phyloP scores from a whole-genome alignment of 768 basidiomycete species.

The Xerocomellus intermedius region DNA sequence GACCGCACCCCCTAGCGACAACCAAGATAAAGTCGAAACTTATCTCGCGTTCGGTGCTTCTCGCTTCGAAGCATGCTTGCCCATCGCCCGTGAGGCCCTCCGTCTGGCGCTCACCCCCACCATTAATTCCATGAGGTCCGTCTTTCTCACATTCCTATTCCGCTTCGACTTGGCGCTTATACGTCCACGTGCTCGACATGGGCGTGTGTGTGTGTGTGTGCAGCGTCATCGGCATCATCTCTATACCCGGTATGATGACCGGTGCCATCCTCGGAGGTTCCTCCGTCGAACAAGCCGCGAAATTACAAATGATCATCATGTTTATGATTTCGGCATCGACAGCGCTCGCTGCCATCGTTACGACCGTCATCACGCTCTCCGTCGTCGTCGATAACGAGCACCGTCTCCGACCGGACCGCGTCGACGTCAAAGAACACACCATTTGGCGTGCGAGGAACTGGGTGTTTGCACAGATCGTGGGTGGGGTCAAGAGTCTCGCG shows the following conservation, averaged over 20 bases:
- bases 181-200: background rate
- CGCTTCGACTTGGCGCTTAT: background rate
- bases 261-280: constrained; percentile 87
- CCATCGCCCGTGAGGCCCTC: constrained; percentile 77
- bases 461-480: constrained; percentile 22
- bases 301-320: constrained; percentile 91
- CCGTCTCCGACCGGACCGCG: constrained; percentile 61
- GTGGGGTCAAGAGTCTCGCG: background rate
- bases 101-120: constrained; percentile 76
- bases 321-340: constrained; percentile 87
- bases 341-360: constrained; percentile 64
- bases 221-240: constrained; percentile 72
- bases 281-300: constrained; percentile 80
- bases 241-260: constrained; percentile 92
- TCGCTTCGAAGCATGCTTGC: constrained; percentile 78
- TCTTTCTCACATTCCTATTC: background rate
- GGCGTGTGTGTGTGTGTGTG: background rate
- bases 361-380: constrained; percentile 56
- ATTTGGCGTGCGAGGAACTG: constrained; percentile 38
- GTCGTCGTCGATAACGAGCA: constrained; percentile 69
- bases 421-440: constrained; percentile 38
- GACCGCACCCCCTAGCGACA: constrained; percentile 51
- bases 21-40: constrained; percentile 80
- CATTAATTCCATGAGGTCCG: constrained; percentile 83
- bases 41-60: constrained; percentile 86